These are phyloP conservation scores for Amylocystis lapponica DNA, from an alignment of 768 basidiomycete genomes.

Conservation along the genomic window DNA sequence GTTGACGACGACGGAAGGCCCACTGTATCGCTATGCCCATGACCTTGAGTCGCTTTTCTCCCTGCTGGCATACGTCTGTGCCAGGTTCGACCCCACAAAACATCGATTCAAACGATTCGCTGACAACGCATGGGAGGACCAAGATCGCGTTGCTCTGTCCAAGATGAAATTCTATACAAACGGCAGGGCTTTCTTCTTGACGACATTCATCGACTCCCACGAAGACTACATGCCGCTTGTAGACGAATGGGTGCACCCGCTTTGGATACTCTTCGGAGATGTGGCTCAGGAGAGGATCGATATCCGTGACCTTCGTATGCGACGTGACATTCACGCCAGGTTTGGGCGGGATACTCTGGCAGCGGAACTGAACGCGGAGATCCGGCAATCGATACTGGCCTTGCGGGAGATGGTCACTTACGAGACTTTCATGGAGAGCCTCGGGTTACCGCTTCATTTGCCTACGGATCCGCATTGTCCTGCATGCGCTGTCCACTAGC, in stretches of 20 bases:
- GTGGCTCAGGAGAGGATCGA: not conserved
- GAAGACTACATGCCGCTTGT: not conserved
- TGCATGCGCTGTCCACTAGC: no score
- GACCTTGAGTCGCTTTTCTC: conserved; percentile 9
- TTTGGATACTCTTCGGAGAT: not conserved
- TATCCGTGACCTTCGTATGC: not conserved
- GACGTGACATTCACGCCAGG: no score
- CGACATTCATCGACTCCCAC: not conserved
- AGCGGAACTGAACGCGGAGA: not conserved
- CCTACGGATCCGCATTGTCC: no score
- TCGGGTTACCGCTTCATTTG: no score
- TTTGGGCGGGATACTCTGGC: no score
- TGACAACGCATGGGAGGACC: no score
- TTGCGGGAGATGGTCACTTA: not conserved
- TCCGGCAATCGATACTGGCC: not conserved
- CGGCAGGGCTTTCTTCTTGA: no score
- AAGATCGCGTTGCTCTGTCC: no score
- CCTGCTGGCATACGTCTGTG: conserved; percentile 2
- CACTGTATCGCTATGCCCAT: conserved; percentile 2
- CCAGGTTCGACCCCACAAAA: not conserved
- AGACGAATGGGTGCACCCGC: not conserved
- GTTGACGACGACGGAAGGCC: not conserved
- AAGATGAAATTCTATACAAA: no score
- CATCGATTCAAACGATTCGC: no score
- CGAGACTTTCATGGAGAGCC: not conserved